These are phyloP conservation scores for Sphaerostilbella broomeana DNA, from an alignment of 2,329 filamentous ascomycete species.

Conservation along the genomic window DNA sequence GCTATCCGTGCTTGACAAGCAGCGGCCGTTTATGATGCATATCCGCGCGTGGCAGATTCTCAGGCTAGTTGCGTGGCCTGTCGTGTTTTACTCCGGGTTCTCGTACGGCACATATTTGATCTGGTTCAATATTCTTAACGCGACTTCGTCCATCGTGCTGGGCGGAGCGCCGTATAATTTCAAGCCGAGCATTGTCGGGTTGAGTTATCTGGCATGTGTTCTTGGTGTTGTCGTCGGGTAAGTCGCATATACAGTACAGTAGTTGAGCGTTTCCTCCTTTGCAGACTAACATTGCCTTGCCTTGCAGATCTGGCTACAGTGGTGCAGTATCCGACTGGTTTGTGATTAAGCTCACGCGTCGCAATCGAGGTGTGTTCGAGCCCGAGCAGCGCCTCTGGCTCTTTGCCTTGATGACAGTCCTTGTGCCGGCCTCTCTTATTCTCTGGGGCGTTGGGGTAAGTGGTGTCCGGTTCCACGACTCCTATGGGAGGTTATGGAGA, in stretches of 20 bases:
- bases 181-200: constrained; percentile 31
- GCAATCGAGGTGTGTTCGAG: constrained; percentile 35
- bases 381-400: constrained; percentile 38
- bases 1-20: constrained; percentile 28
- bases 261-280: too few species aligned
- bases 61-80: constrained; percentile 34
- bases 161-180: constrained; percentile 33
- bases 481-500: background rate
- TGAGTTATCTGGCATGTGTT: constrained; percentile 32
- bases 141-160: constrained; percentile 35
- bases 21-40: constrained; percentile 34
- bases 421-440: constrained; percentile 24
- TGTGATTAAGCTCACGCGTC: constrained; percentile 31
- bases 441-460: constrained; percentile 29
- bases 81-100: constrained; percentile 37
- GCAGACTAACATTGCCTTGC: background rate
- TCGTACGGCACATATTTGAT: constrained; percentile 36
- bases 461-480: background rate
- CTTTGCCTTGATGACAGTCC: constrained; percentile 25
- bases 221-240: constrained; percentile 28
- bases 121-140: constrained; percentile 39
- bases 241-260: too few species aligned
- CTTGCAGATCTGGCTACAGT: constrained; percentile 13
- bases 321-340: constrained; percentile 26
- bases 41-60: constrained; percentile 31